Base-by-base conservation (phyloP, 1,284 basidiomycete species). In the Takashimella tepidaria region DNA sequence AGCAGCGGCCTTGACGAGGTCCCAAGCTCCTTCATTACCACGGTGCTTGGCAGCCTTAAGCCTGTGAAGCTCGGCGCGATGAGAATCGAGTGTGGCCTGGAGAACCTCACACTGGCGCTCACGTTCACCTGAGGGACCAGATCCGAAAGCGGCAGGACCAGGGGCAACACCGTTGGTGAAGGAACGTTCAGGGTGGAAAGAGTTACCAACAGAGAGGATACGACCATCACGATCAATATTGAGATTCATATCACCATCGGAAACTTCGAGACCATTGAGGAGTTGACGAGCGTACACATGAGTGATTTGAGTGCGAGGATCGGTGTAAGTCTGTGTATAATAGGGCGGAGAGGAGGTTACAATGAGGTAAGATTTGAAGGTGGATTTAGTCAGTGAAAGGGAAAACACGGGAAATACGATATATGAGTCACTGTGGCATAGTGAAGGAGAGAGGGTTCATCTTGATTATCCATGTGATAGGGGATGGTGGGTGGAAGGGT, bases 241-340 rank as follows among this genome's bases (percentile, higher is more conserved):
- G 69, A 96, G 76, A 73, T 95, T 93, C 76, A 92, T 82, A 75
- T 92, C 86, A 44, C 86, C 91, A 67, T 96, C 89, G 16, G 83
- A 80, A 12, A 97, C 89, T 69, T 92, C 89, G 51, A 92, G 78
- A 41, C 89, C 89, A 59, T 87, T 83, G 64, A 92, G 73, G 50
- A 87, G 62, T 76, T 97, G 91, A 59, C 85, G 82, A 58, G 86
- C 83, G 66, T 89, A 92, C 61, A 91, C 79, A 73, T 93, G 89
- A 20, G 88, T 86, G 45, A 92, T 80, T n/a, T 86, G 87, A 2
- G 89, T 91, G 54, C 80, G 81, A 56, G 77, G 76, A 75, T 95
- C 91, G 47, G 88, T 91, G 74, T 93, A 93, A 26, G 88, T 90
- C 79, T 93, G 86, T 53, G 83, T 41, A 37, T 12, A 48, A 51